phyloP scores from a whole-genome alignment of 1,139 yeast species.

The Kurtzmaniella quercitrusa region DNA sequence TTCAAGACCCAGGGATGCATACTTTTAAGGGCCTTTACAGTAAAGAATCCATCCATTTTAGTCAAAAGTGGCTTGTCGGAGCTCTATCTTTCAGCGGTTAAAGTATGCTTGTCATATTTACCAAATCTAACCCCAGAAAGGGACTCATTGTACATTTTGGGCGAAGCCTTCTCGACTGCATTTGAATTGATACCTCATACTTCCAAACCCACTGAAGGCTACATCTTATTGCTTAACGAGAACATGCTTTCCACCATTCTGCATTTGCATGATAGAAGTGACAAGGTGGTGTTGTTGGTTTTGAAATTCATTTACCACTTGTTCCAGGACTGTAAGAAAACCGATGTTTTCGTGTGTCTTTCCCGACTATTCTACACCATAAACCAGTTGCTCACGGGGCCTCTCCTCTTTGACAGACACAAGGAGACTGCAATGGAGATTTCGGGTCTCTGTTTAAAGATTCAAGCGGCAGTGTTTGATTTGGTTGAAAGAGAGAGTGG shows the following conservation, averaged over 20 bases:
- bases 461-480: conserved; percentile 16
- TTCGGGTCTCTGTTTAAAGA: conserved; percentile 12
- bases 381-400: conserved; percentile 4
- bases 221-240: conserved; percentile 18
- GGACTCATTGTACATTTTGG: conserved; percentile 19
- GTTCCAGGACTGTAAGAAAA: neutral
- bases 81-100: conserved; percentile 38
- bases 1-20: conserved; percentile 42
- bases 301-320: conserved; percentile 6
- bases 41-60: conserved; percentile 14
- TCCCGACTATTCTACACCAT: conserved; percentile 5
- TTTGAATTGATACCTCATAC: conserved; percentile 7
- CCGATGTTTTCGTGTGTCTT: conserved; percentile 2
- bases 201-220: neutral
- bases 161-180: conserved; percentile 20
- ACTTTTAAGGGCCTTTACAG: conserved; percentile 22
- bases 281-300: conserved; percentile 10
- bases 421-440: conserved; percentile 2
- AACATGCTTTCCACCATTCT: conserved; percentile 20
- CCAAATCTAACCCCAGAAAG: conserved; percentile 41
- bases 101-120: conserved; percentile 37
- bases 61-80: conserved; percentile 36
- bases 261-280: conserved; percentile 13
- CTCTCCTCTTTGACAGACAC: conserved; percentile 1
- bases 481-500: conserved; percentile 12